A percentile compares a stretch with the other conserved stretches of the same genome.
Evolutionary conservation across 345 rosid genomes (phyloP).

Genomic region (Eucalyptus cloeziana): DNA sequence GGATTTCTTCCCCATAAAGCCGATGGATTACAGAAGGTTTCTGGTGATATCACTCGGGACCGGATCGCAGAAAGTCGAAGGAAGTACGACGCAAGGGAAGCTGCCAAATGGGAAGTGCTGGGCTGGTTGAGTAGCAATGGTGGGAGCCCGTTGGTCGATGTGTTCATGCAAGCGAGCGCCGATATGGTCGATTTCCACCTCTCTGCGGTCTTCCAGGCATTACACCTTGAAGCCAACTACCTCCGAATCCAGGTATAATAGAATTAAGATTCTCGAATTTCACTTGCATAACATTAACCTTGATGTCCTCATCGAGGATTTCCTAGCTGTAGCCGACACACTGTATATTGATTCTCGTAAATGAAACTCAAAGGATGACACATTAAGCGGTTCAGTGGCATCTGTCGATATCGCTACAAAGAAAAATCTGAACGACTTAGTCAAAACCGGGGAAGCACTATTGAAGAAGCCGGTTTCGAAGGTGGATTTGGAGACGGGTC

Average conservation of each 20-base stretch:
- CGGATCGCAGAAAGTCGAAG: neutral
- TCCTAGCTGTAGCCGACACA: too few species aligned
- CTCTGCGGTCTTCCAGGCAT: constrained; percentile 5
- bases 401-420: constrained; percentile 10
- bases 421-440: constrained; percentile 11
- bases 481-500: constrained; percentile 17
- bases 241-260: constrained; percentile 6
- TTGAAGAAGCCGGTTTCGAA: constrained; percentile 24
- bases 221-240: constrained; percentile 7
- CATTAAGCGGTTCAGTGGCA: neutral
- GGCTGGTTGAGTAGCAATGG: constrained; percentile 6
- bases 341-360: neutral
- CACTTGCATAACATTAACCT: neutral
- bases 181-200: constrained; percentile 16
- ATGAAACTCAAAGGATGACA: constrained; percentile 1
- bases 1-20: neutral
- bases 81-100: neutral
- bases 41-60: constrained; percentile 14
- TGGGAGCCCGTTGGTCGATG: constrained; percentile 2
- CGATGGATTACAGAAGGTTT: neutral
- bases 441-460: constrained; percentile 4
- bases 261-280: neutral
- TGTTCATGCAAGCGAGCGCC: constrained; percentile 5
- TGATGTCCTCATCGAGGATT: neutral
- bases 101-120: constrained; percentile 18